Conservation (phyloP, 2,329 filamentous ascomycete species). For the Pestalotiopsis sp. region DNA sequence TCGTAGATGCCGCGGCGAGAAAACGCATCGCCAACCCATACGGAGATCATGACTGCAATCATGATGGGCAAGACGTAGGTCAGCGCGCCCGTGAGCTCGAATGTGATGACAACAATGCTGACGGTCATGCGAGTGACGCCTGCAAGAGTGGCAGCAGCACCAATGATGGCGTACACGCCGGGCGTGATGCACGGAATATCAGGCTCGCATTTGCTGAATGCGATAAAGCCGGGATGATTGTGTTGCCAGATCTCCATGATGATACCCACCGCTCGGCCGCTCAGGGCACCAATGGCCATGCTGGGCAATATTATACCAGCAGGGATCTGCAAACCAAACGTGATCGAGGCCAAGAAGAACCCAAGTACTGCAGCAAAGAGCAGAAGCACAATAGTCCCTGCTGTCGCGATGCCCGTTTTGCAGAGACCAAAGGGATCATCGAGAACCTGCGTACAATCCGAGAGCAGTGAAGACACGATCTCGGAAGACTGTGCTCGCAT, state of each 20-base stretch:
- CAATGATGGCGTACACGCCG: constrained; percentile 94
- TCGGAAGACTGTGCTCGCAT: constrained; percentile 93
- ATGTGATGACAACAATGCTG: constrained; percentile 99
- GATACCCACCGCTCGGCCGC: constrained; percentile 86
- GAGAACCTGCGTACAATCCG: constrained; percentile 80
- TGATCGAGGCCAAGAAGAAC: constrained; percentile 82
- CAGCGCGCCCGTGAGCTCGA: constrained; percentile 93
- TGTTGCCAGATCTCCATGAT: constrained; percentile 86
- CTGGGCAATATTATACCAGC: constrained; percentile 95
- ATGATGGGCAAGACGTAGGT: constrained; percentile 98
- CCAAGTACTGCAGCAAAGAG: constrained; percentile 81
- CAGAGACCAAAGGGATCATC: constrained; percentile 92
- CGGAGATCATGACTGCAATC: constrained; percentile 97
- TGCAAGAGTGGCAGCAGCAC: constrained; percentile 89
- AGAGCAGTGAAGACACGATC: constrained; percentile 88
- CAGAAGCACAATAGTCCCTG: constrained; percentile 80
- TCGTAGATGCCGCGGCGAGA: constrained; percentile 95
- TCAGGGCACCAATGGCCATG: constrained; percentile 91
- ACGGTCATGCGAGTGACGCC: constrained; percentile 96
- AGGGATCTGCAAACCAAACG: constrained; percentile 92
- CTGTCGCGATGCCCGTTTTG: constrained; percentile 81
- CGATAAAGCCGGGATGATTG: constrained; percentile 74
- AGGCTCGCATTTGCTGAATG: constrained; percentile 80
- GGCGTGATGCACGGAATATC: constrained; percentile 89
- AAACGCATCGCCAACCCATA: constrained; percentile 97